Percentiles rank a stretch among this genome's conserved stretches.
Conservation (phyloP, 2,329 filamentous ascomycete species). For the Nectriaceae sp. region DNA sequence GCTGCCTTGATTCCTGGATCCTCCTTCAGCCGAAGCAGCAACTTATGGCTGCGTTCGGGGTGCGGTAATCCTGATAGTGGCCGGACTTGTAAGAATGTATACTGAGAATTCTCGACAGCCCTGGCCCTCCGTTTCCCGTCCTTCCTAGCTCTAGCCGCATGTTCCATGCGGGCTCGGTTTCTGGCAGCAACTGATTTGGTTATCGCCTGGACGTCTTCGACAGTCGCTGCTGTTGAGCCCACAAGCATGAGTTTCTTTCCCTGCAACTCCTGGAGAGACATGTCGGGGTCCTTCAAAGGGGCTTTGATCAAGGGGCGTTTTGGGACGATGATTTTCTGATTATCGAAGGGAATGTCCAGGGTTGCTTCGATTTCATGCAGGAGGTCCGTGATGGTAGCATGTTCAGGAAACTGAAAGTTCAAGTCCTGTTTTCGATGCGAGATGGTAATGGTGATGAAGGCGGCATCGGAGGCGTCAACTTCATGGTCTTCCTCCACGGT, state of each 20-base stretch:
- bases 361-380: conserved; percentile 56
- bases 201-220: conserved; percentile 56
- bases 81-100: conserved; percentile 79
- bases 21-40: conserved; percentile 73
- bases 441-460: conserved; percentile 44
- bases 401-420: conserved; percentile 44
- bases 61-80: conserved; percentile 78
- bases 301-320: conserved; percentile 66
- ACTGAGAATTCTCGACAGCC: conserved; percentile 58
- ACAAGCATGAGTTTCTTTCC: conserved; percentile 66
- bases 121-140: conserved; percentile 5
- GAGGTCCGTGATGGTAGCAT: conserved; percentile 58
- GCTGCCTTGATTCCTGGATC: conserved; percentile 83
- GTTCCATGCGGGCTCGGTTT: conserved; percentile 42
- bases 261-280: conserved; percentile 50
- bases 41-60: conserved; percentile 68
- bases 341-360: conserved; percentile 60
- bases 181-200: conserved; percentile 49
- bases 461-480: conserved; percentile 2
- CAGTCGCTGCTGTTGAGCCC: conserved; percentile 62
- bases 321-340: conserved; percentile 70
- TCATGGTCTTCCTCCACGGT: neutral
- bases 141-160: conserved; percentile 29
- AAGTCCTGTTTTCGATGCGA: conserved; percentile 49
- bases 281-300: conserved; percentile 60